phyloP scores from a whole-genome alignment of 2,329 filamentous ascomycete genomes.

The Stromatinia cepivora region DNA sequence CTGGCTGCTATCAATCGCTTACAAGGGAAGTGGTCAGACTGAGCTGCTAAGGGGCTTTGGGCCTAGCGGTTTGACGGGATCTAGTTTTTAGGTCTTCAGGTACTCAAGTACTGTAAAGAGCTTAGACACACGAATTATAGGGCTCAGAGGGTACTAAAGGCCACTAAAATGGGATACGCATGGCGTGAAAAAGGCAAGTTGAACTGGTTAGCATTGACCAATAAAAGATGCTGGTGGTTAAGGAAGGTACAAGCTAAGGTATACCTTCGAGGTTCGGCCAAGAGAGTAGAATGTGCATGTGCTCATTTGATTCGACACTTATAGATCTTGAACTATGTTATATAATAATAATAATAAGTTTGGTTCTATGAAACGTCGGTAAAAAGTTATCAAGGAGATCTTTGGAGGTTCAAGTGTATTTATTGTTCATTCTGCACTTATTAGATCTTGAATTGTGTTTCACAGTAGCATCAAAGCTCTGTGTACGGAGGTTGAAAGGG shows the following conservation, averaged over 20 bases:
- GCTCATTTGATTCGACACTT: neutral
- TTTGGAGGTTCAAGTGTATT: too few species aligned
- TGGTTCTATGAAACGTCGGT: too few species aligned
- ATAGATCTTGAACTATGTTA: neutral
- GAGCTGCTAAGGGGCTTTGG: conserved; percentile 11
- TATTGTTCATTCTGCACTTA: too few species aligned
- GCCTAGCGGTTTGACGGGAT: neutral
- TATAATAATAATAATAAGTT: neutral
- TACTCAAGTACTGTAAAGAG: neutral
- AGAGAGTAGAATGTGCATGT: neutral
- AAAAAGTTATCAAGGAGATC: too few species aligned
- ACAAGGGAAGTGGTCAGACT: conserved; percentile 12
- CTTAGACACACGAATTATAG: neutral
- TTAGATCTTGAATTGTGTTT: too few species aligned
- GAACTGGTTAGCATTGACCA: neutral
- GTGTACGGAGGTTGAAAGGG: too few species aligned
- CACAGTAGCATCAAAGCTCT: too few species aligned
- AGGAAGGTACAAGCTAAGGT: neutral
- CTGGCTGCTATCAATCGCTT: conserved; percentile 7
- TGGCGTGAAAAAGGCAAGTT: neutral
- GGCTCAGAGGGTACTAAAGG: neutral
- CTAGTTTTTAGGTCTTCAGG: conserved; percentile 1
- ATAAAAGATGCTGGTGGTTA: neutral
- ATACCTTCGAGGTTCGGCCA: neutral
- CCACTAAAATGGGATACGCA: neutral